phyloP scores from a whole-genome alignment of 768 basidiomycete genomes.

The Exidia glandulosa region DNA sequence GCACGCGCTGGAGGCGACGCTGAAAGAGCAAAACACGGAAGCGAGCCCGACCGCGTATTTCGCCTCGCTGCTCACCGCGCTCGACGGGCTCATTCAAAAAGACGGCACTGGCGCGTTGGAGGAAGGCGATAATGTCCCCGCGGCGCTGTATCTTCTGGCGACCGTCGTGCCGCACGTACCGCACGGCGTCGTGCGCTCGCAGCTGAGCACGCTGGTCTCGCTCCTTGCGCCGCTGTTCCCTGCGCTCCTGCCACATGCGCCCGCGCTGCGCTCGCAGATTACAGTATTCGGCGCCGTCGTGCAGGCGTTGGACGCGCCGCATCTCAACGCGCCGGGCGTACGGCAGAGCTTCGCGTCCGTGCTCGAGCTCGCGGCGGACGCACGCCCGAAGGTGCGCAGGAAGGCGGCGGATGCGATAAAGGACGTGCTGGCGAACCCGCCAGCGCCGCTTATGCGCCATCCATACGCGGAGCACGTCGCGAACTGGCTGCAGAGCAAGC shows the following conservation, averaged over 20 bases:
- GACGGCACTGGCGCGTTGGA: conserved; percentile 37
- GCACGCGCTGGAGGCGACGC: conserved; percentile 71
- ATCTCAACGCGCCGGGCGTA: conserved; percentile 54
- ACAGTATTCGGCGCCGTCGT: conserved; percentile 63
- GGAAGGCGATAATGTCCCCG: conserved; percentile 72
- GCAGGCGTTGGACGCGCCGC: conserved; percentile 55
- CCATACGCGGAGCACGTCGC: conserved; percentile 77
- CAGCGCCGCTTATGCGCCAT: conserved; percentile 65
- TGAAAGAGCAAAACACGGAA: conserved; percentile 57
- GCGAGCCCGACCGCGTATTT: conserved; percentile 84
- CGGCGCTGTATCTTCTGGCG: conserved; percentile 75
- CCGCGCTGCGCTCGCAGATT: conserved; percentile 79
- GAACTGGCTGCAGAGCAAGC: conserved; percentile 61
- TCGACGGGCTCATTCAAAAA: conserved; percentile 59
- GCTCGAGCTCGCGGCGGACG: conserved; percentile 73
- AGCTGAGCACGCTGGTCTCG: conserved; percentile 58
- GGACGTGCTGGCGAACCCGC: conserved; percentile 65
- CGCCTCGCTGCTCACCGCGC: conserved; percentile 76
- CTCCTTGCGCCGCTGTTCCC: conserved; percentile 75
- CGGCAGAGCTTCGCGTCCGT: conserved; percentile 80
- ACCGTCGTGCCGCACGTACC: conserved; percentile 70
- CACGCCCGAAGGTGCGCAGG: conserved; percentile 88
- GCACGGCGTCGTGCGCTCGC: conserved; percentile 65
- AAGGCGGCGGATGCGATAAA: conserved; percentile 78
- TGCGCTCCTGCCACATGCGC: conserved; percentile 48